Conservation (phyloP, 331 rosid genomes). For the Malus hybrid region DNA sequence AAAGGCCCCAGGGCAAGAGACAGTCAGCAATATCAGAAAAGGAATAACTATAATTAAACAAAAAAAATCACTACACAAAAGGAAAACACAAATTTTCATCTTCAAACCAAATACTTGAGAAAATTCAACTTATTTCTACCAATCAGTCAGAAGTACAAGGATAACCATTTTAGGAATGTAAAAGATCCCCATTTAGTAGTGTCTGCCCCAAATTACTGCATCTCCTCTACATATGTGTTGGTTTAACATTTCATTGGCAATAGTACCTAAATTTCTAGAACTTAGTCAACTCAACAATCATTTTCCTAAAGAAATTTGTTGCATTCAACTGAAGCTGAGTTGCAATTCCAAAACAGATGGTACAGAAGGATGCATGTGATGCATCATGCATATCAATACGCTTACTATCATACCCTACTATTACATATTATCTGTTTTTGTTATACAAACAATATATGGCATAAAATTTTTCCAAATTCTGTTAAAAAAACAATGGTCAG, state of each 20-base stretch:
- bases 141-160: neutral
- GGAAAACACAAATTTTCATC: neutral
- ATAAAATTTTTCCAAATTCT: neutral
- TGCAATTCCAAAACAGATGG: neutral
- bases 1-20: constrained; percentile 1
- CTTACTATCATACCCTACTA: neutral
- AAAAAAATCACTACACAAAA: constrained; percentile 9
- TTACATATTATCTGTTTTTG: neutral
- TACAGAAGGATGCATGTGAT: neutral
- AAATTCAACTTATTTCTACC: neutral
- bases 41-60: neutral
- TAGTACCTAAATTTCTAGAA: neutral
- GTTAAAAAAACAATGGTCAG: neutral
- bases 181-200: neutral
- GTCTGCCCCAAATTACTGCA: neutral
- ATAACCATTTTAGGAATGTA: neutral
- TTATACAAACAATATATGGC: neutral
- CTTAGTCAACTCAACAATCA: neutral
- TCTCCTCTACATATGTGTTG: neutral
- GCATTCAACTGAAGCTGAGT: neutral
- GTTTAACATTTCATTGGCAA: neutral
- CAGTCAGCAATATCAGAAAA: neutral
- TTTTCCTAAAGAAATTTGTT: neutral
- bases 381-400: neutral
- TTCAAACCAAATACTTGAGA: neutral